Evolutionary conservation across 2,329 filamentous ascomycete species (phyloP), one percentile per base, ranked within the genome.

Genomic region (Aspergillus intermedius): DNA sequence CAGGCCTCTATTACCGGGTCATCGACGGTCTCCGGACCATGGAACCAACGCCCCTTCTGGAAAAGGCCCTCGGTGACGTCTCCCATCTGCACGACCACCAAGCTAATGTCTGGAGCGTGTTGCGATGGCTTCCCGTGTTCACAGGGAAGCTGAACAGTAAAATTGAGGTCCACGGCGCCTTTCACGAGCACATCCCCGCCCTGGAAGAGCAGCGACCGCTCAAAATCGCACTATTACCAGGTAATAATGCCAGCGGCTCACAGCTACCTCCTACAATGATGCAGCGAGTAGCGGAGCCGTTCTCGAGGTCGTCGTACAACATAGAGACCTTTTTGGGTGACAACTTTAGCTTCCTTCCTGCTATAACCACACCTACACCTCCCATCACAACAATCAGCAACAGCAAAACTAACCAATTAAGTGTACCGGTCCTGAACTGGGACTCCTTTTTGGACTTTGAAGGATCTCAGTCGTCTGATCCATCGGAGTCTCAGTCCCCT

Each of bases 1-100:
- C 37, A 3, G 54, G 50, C 15, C 49, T 59, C 10, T 59, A 59
- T 25, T 52, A 53, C 21, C 50, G 51, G 12, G 49, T 55, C 23
- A 21, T 52, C 4, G 22, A 45, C n/a, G 48, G 43, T n/a, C 17
- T 59, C 13, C 22, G 32, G 10, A 42, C 43, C 8, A 41, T 58
- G 9, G 39, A 48, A 12, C 21, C 32, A 2, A 42, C 22, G 7
- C 22, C 28, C 8, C 15, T 45, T 10, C 42, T 59, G 15, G 35
- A 44, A 6, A 46, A 21, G 17, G 52, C 55, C 19, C 48, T 56
- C 13, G 42, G 22, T 42, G 45, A 34, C 15, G 35, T 13, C 47
- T 19, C 37, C 9, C 25, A 49, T 3, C 13, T 55, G 3, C 22
- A 25, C 5, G 28, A 21, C 10, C 34, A 49, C 8, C 37, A 42